Evolutionary conservation across 2,329 filamentous ascomycete species (phyloP), one percentile per base, ranked within the genome.

Genomic region (Didymella glomerata): DNA sequence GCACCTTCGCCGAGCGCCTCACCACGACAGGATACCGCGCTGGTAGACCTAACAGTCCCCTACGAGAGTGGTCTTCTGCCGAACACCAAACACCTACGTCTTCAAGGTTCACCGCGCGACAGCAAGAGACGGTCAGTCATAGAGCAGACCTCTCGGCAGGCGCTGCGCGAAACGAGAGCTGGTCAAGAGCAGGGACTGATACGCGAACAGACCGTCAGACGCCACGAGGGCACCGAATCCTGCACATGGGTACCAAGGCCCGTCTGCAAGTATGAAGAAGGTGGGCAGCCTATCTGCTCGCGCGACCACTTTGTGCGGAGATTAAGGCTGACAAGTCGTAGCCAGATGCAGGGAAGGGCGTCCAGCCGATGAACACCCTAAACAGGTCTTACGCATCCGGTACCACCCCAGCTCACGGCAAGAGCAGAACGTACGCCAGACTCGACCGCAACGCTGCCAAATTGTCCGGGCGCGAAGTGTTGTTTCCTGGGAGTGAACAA

Each of bases 371-470:
- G 10, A 56, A 68, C 24, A 67, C 63, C 0, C 46, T 70, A 16
- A 41, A 45, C 3, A 5, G 5, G 11, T 27, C 18, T 22, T 34
- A 40, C 9, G 45, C 28, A 16, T 53, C 55, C 36, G 46, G 49
- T 20, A 50, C 14, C 27, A 54, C 63, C 28, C 45, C 36, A 7
- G 36, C 20, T 3, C 13, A 40, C 30, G 38, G 41, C n/a, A 51
- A 22, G 13, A 58, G 30, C 14, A 69, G 58, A 24, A 70, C 66
- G 1, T 71, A 71, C 30, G 42, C 57, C 18, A 66, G 48, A 25
- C 16, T 27, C 6, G 16, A 54, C 20, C 66, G 61, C 9, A 56
- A 25, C 25, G 25, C 8, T 28, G 27, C 25, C 20, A 16, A 18
- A 11, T 20, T 11, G 8, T 28, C 27, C 5, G 27, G 8, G 27